These are phyloP conservation scores for Solanum peruvianum DNA, from an alignment of 257 asterid species.

Conservation along the genomic window DNA sequence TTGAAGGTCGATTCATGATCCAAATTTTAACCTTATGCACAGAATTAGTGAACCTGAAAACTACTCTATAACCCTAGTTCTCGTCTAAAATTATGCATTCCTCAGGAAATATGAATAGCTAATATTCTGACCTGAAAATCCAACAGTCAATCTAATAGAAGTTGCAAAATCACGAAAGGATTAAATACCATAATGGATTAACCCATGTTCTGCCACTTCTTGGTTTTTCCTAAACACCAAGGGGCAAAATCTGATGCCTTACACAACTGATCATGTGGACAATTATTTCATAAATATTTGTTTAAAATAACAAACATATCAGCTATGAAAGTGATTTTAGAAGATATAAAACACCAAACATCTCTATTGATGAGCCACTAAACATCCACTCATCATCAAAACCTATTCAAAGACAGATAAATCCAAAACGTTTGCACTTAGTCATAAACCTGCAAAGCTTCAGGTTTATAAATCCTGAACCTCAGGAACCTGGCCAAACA, in stretches of 20 bases:
- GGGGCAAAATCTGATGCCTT: background rate
- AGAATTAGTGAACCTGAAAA: background rate
- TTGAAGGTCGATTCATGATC: background rate
- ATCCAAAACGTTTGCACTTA: background rate
- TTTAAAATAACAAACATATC: background rate
- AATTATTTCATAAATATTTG: background rate
- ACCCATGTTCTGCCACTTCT: background rate
- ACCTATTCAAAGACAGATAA: background rate
- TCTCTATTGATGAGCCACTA: background rate
- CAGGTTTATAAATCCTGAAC: background rate
- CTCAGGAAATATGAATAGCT: background rate
- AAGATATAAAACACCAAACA: background rate
- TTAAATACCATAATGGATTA: background rate
- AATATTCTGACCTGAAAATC: background rate
- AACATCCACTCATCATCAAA: background rate
- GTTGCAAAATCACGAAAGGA: background rate
- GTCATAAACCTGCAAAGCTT: background rate
- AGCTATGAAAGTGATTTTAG: background rate
- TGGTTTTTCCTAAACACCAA: background rate
- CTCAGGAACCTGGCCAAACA: background rate
- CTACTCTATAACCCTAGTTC: background rate
- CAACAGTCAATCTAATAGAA: background rate
- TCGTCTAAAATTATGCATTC: background rate
- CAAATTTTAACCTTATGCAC: background rate
- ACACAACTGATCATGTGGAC: background rate